These are phyloP conservation scores for Penicillium psychrosexuale DNA, from an alignment of 2,329 filamentous ascomycete species.

Conservation along the genomic window DNA sequence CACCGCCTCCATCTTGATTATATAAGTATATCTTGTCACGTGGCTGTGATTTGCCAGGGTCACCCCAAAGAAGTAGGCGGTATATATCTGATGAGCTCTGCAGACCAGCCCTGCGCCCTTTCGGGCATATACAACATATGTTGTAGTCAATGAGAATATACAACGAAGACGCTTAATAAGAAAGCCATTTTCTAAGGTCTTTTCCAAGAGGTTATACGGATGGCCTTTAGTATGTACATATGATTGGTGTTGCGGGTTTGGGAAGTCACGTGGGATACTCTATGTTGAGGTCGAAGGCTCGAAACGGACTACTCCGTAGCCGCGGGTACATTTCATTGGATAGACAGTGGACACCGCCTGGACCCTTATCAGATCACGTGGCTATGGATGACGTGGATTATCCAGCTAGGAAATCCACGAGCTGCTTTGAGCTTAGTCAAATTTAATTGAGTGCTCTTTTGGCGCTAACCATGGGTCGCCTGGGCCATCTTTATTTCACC, in stretches of 20 bases:
- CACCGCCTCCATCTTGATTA: constrained; percentile 16
- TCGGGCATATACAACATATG: no score
- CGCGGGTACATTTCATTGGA: background rate
- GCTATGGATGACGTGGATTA: background rate
- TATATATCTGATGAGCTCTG: background rate
- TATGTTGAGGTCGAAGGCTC: background rate
- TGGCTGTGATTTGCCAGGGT: background rate
- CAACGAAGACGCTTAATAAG: no score
- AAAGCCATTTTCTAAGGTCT: background rate
- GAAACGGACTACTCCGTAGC: background rate
- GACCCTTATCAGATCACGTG: background rate
- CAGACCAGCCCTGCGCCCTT: background rate
- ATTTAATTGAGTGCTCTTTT: background rate
- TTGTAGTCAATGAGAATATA: no score
- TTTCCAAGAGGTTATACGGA: background rate
- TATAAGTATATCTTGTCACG: background rate
- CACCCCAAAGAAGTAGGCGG: background rate
- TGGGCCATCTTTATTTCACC: constrained; percentile 2
- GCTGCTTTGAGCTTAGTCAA: background rate
- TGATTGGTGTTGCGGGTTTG: background rate
- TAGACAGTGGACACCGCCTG: background rate
- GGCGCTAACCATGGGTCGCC: background rate
- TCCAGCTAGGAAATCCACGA: background rate
- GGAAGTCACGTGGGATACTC: background rate
- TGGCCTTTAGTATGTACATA: background rate